Evolutionary conservation across 306 rosid genomes (phyloP), one percentile per base, ranked within the genome.

Genomic region (Pterocarpus santalinus): DNA sequence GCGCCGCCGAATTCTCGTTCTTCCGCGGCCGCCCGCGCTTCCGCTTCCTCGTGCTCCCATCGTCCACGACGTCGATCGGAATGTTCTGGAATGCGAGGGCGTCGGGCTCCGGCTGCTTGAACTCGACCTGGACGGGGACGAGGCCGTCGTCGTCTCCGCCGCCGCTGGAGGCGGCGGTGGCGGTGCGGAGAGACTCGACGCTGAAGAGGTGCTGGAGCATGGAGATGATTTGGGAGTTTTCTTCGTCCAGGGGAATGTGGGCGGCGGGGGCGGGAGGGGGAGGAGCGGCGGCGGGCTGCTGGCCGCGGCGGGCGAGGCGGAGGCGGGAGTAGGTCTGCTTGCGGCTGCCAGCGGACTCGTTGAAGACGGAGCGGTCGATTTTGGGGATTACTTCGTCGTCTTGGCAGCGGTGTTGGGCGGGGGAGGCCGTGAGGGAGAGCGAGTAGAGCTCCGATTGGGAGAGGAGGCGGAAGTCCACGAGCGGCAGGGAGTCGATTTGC

Each of bases 311-410:
- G 3, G 89, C 84, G 10, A 94, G 87, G 71, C 93, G 97, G 80
- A 94, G 95, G 51, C 92, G 91, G 9, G 97, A 91, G 82, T 67
- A 94, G 58, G 98, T 94, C 71, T 94, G 98, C 49, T 91, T 94
- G 2, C 98, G 97, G 76, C 98, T 94, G 3, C 97, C 97, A 44
- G 98, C 97, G 83, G 97, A 92, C 70, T 92, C 97, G 51, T 94
- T 94, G 84, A 94, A 94, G 75, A 89, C 89, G 46, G 97, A 88
- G 79, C 98, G 98, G 89, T 94, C 97, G 36, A 94, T 92, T 81
- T 90, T 92, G 65, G 97, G 97, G 88, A 86, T 80, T 47, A 85
- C 49, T 32, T 85, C 88, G 80, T 90, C 87, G 75, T 79, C 86
- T 83, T 15, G n/a, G 69, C 60, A 66, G 75, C 80, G 81, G 73